Percentiles rank a stretch among this genome's conserved stretches.
These are phyloP conservation scores for Ascochyta koolunga DNA, from an alignment of 2,329 filamentous ascomycete genomes.

Conservation along the genomic window DNA sequence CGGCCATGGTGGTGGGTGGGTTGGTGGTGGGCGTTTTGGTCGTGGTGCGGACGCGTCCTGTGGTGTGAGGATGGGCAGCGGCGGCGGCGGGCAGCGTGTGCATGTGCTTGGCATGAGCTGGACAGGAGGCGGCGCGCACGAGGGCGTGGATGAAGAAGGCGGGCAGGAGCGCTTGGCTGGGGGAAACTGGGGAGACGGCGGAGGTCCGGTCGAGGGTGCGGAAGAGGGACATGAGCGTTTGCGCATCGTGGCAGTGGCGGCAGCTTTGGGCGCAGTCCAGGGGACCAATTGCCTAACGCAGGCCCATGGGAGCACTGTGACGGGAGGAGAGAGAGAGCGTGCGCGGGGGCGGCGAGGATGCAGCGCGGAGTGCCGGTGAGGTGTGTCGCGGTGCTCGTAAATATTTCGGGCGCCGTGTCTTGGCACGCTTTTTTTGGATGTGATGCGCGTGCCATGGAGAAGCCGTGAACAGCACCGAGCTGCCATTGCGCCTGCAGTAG, in stretches of 20 bases:
- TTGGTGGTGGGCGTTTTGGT: neutral
- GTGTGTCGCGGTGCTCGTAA: conserved; percentile 19
- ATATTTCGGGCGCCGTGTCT: conserved; percentile 32
- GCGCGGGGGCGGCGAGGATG: conserved; percentile 8
- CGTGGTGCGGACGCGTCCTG: neutral
- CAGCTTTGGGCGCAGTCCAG: conserved; percentile 26
- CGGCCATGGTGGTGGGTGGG: conserved; percentile 9
- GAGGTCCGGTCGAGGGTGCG: conserved; percentile 61
- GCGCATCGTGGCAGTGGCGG: conserved; percentile 61
- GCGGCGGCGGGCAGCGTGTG: conserved; percentile 20
- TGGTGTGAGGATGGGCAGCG: conserved; percentile 5
- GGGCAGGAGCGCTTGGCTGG: conserved; percentile 37
- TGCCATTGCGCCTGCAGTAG: too few relatives aligned
- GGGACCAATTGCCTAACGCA: conserved; percentile 15
- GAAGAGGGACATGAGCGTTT: conserved; percentile 68
- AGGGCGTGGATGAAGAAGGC: conserved; percentile 59
- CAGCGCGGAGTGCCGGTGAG: neutral
- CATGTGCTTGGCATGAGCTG: conserved; percentile 52
- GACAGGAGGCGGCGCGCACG: conserved; percentile 59
- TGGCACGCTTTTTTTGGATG: conserved; percentile 34
- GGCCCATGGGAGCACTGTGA: conserved; percentile 23
- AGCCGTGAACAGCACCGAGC: too few relatives aligned
- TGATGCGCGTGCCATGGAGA: too few relatives aligned
- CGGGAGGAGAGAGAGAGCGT: neutral
- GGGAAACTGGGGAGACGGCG: conserved; percentile 57